Percentiles rank a stretch among this genome's conserved stretches.
Evolutionary conservation across 441 rosid species (phyloP).

Genomic region (Brassica hybrid): DNA sequence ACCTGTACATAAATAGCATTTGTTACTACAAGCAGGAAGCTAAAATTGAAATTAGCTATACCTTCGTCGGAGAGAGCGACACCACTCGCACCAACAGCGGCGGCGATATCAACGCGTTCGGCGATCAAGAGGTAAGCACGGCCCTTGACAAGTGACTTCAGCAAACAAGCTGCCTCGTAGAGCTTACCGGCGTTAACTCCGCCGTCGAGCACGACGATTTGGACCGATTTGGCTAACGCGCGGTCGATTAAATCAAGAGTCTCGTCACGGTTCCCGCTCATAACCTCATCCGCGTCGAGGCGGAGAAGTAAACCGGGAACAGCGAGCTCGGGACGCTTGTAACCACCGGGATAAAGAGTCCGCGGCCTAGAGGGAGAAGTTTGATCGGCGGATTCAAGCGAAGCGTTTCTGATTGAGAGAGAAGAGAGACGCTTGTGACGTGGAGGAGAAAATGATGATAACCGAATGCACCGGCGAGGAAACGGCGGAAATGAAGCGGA

Average conservation of each 20-base stretch:
- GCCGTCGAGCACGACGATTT: constrained; percentile 75
- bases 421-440: constrained; percentile 42
- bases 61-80: constrained; percentile 95
- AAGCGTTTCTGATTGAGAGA: constrained; percentile 46
- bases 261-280: constrained; percentile 45
- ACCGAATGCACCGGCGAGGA: constrained; percentile 25
- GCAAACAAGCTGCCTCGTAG: constrained; percentile 81
- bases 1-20: constrained; percentile 51
- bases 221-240: constrained; percentile 73
- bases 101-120: constrained; percentile 86
- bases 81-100: constrained; percentile 87
- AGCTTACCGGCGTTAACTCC: constrained; percentile 69
- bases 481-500: constrained; percentile 23
- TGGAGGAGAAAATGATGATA: constrained; percentile 20
- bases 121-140: constrained; percentile 76
- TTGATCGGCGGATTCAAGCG: constrained; percentile 46
- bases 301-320: constrained; percentile 77
- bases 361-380: constrained; percentile 51
- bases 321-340: constrained; percentile 80
- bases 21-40: too few relatives aligned
- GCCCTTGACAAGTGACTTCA: constrained; percentile 80
- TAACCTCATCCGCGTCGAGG: constrained; percentile 64
- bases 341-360: constrained; percentile 92
- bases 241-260: constrained; percentile 65
- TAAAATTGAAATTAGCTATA: constrained; percentile 19